A percentile compares a stretch with the other conserved stretches of the same genome.
These are phyloP conservation scores for Apiotrichum domesticum DNA, from an alignment of 1,284 basidiomycete species.

Conservation along the genomic window DNA sequence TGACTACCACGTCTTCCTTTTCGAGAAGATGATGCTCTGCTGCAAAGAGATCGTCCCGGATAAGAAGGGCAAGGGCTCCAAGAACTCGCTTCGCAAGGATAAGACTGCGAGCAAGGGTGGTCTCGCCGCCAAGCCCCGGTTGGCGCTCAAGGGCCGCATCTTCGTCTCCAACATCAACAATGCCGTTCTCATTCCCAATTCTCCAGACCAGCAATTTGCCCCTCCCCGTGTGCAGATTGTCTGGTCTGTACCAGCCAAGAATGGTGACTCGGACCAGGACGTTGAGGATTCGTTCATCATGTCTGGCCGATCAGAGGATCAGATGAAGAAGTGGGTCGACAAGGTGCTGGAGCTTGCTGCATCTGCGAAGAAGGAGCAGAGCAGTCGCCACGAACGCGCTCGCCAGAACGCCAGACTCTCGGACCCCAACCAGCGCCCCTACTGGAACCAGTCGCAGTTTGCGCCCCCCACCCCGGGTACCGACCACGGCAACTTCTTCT, in stretches of 20 bases:
- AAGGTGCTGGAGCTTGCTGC: conserved; percentile 82
- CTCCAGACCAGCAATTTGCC: conserved; percentile 39
- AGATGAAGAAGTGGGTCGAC: conserved; percentile 85
- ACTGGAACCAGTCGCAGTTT: conserved; percentile 28
- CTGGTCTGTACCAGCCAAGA: conserved; percentile 40
- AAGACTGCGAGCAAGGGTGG: conserved; percentile 52
- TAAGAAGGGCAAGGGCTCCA: conserved; percentile 39
- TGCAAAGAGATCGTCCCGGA: conserved; percentile 70
- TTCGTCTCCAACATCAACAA: conserved; percentile 90
- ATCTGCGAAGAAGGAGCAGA: conserved; percentile 39
- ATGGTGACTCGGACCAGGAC: conserved; percentile 42
- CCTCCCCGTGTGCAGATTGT: conserved; percentile 31
- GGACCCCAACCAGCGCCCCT: conserved; percentile 19
- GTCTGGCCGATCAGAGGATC: conserved; percentile 86
- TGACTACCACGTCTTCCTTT: conserved; percentile 98
- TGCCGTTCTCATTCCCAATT: conserved; percentile 48
- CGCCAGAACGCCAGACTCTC: conserved; percentile 23
- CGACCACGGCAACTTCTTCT: conserved; percentile 28
- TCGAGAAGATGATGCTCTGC: conserved; percentile 97
- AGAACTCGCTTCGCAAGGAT: conserved; percentile 44
- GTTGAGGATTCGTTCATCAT: conserved; percentile 83
- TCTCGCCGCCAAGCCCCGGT: conserved; percentile 60
- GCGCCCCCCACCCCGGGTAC: conserved; percentile 37
- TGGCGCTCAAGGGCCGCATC: conserved; percentile 92
- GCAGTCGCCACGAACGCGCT: conserved; percentile 49